A percentile compares a stretch with the other conserved stretches of the same genome.
phyloP scores from a whole-genome alignment of 306 rosid genomes.

The Trifolium fragiferum region DNA sequence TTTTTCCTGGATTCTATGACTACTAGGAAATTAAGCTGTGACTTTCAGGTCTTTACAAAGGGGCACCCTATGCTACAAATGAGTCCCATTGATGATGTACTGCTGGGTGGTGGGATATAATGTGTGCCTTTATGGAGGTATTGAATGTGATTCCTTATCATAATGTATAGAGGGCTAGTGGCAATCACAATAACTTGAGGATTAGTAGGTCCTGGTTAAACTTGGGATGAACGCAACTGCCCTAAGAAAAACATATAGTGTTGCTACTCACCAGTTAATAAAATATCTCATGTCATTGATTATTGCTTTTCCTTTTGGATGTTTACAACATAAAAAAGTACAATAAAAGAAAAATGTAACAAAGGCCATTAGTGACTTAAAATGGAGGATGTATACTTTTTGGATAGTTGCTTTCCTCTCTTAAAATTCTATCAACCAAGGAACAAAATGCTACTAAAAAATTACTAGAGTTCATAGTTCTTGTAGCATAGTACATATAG shows the following conservation, averaged over 20 bases:
- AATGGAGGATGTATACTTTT: slow-evolving; percentile 11
- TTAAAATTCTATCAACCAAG: slow-evolving; percentile 28
- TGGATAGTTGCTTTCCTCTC: slow-evolving; percentile 13
- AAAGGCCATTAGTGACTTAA: slow-evolving; percentile 5
- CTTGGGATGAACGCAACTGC: slow-evolving; percentile 34
- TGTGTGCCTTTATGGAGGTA: slow-evolving; percentile 36
- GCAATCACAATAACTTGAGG: slow-evolving; percentile 31
- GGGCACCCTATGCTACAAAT: slow-evolving; percentile 15
- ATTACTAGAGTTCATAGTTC: slow-evolving; percentile 12
- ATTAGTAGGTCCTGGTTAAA: slow-evolving; percentile 39
- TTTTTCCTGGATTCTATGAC: background rate
- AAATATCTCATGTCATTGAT: slow-evolving; percentile 24
- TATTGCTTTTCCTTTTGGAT: slow-evolving; percentile 32
- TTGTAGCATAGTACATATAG: slow-evolving; percentile 21
- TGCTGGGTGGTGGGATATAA: slow-evolving; percentile 28
- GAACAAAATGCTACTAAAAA: slow-evolving; percentile 12
- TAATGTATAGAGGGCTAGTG: background rate
- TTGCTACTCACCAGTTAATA: background rate
- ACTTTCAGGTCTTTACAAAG: background rate
- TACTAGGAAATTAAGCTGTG: background rate
- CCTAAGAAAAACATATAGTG: background rate
- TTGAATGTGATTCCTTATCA: slow-evolving; percentile 39
- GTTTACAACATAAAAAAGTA: background rate
- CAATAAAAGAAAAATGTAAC: slow-evolving; percentile 11
- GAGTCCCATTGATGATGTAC: slow-evolving; percentile 46